Evolutionary conservation across 345 rosid genomes (phyloP), one percentile per base, ranked within the genome.

Genomic region (Citrus inodora): DNA sequence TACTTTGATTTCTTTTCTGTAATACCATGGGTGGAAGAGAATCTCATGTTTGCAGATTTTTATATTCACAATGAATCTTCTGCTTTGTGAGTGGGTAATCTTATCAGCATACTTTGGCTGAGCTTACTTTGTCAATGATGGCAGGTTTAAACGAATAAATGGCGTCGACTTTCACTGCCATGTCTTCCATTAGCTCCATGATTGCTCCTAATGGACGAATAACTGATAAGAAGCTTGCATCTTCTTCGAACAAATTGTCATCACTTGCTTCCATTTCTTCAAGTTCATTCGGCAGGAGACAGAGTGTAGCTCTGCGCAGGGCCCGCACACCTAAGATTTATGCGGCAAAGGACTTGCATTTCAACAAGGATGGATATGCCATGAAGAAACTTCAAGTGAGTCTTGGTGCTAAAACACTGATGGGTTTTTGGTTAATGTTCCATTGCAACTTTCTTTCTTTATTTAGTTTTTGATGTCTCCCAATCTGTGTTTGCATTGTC

Each of bases 321-420:
- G 71, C 92, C 21, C 80, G 85, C 7, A 73, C 87, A 16, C 87
- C 90, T 21, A 90, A 85, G 86, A 81, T 94, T 16, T 89, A 70
- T 80, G 98, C 98, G 58, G 98, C 99, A 38, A 97, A 97, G 85
- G 98, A 97, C 61, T 81, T 97, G 84, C 91, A 94, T 86, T 97
- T 96, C 87, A 96, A 94, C 87, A 94, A 87, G 86, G 99, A 97
- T 61, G 99, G 99, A 4, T 81, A 95, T 14, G 90, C 99, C 32
- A 90, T 97, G 9, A 97, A 85, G 87, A 94, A 85, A 86, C 86
- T 94, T 71, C 99, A 97, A 85, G 99, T 94, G 79, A 87, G 93
- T 76, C 10, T 55, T 62, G 68, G 10, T 46, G 62, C 72, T 4
- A n/a, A 17, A 28, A 58, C n/a, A 13, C 30, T 32, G 2, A 48